phyloP scores from a whole-genome alignment of 208 protist genomes.

The Leishmania tropica region DNA sequence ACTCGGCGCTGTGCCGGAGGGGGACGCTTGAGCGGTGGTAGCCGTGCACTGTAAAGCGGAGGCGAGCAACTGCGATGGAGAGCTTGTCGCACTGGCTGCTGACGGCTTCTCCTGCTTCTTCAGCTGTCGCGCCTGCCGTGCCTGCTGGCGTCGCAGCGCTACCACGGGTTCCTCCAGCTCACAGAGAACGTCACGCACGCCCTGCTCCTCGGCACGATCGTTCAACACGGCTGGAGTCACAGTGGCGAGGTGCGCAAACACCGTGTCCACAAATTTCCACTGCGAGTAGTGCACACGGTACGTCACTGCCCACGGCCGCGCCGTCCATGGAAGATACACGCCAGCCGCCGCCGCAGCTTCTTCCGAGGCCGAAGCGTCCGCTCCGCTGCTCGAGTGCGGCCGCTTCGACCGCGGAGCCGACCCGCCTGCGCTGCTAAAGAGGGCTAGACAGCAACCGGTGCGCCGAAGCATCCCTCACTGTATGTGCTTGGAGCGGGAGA shows the following conservation, averaged over 20 bases:
- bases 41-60: background rate
- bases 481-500: background rate
- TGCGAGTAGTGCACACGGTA: slow-evolving; percentile 50
- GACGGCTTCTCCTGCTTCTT: background rate
- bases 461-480: slow-evolving; percentile 13
- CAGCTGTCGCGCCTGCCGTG: slow-evolving; percentile 6
- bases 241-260: slow-evolving; percentile 43
- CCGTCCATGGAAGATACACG: slow-evolving; percentile 68
- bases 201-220: slow-evolving; percentile 37
- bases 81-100: background rate
- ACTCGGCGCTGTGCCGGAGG: background rate
- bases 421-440: slow-evolving; percentile 11
- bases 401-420: background rate
- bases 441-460: background rate
- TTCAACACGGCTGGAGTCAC: slow-evolving; percentile 43
- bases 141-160: slow-evolving; percentile 30
- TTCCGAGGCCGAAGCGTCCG: background rate
- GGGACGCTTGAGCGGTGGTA: background rate
- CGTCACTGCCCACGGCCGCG: slow-evolving; percentile 50
- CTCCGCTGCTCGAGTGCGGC: background rate
- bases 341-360: background rate
- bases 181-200: slow-evolving; percentile 48
- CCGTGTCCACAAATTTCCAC: slow-evolving; percentile 65
- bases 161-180: slow-evolving; percentile 58
- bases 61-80: background rate